A percentile compares a stretch with the other conserved stretches of the same genome.
phyloP scores from a whole-genome alignment of 2,329 filamentous ascomycete species.

The Alternaria burnsii region DNA sequence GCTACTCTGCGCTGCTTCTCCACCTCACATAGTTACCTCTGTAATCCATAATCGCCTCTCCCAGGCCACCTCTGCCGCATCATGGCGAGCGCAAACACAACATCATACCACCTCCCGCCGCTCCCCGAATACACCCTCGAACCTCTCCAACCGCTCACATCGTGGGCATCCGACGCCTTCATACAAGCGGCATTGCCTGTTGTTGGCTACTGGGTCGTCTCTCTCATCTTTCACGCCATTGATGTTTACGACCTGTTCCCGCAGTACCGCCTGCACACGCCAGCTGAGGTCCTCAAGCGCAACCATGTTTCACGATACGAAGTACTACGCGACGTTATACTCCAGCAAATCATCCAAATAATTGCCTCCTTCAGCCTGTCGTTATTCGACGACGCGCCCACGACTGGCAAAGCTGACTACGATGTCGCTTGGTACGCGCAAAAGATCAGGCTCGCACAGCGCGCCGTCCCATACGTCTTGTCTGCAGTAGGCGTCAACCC shows the following conservation, averaged over 20 bases:
- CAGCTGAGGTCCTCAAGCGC: constrained; percentile 85
- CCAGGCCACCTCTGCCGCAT: constrained; percentile 24
- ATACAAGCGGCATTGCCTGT: constrained; percentile 79
- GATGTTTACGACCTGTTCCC: constrained; percentile 87
- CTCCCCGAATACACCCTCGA: constrained; percentile 82
- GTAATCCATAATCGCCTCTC: constrained; percentile 15
- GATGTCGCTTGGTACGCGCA: constrained; percentile 91
- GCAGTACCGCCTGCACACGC: constrained; percentile 92
- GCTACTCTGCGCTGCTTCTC: neutral
- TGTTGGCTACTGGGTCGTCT: constrained; percentile 86
- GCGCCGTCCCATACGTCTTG: constrained; percentile 76
- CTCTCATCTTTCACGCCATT: constrained; percentile 85
- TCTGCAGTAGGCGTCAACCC: constrained; percentile 79
- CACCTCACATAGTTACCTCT: constrained; percentile 1
- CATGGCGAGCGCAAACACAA: constrained; percentile 57
- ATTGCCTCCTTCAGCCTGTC: constrained; percentile 72
- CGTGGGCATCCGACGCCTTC: constrained; percentile 82
- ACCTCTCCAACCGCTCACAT: constrained; percentile 74
- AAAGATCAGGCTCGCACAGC: constrained; percentile 79
- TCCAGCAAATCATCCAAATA: constrained; percentile 92
- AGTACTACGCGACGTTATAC: constrained; percentile 86
- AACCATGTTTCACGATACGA: constrained; percentile 88
- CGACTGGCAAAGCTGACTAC: constrained; percentile 80
- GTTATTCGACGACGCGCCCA: constrained; percentile 76
- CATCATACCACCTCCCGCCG: constrained; percentile 74